A percentile compares a stretch with the other conserved stretches of the same genome.
Evolutionary conservation across 768 basidiomycete species (phyloP).

Genomic region (Auricularia auricula-judae): DNA sequence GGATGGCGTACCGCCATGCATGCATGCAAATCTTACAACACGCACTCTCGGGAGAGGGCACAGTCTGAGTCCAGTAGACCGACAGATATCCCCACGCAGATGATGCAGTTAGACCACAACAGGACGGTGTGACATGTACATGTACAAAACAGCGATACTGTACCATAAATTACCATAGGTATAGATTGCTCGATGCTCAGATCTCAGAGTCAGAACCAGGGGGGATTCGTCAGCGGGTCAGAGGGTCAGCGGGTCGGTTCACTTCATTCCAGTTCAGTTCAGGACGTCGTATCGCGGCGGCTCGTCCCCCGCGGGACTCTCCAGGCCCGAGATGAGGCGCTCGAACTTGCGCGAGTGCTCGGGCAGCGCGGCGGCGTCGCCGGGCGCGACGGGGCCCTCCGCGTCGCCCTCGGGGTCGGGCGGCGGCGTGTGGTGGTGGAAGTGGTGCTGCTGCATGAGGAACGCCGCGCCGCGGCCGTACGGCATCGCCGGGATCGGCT

Average conservation of each 20-base stretch:
- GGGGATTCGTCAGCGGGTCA: too few relatives aligned
- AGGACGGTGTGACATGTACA: too few relatives aligned
- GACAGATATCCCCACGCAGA: too few relatives aligned
- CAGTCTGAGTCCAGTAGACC: too few relatives aligned
- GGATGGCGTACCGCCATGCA: too few relatives aligned
- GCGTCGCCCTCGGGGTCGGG: not conserved
- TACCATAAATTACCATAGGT: not conserved
- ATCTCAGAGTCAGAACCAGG: not conserved
- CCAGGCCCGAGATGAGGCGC: conserved; percentile 70
- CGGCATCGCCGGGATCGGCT: too few relatives aligned
- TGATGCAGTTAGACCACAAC: too few relatives aligned
- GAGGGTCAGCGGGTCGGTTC: not conserved
- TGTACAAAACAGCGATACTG: too few relatives aligned
- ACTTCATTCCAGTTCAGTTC: not conserved
- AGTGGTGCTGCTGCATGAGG: not conserved
- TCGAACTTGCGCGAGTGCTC: conserved; percentile 49
- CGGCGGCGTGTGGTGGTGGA: not conserved
- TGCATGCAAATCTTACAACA: too few relatives aligned
- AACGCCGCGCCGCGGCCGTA: conserved; percentile 14
- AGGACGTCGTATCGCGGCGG: conserved; percentile 59
- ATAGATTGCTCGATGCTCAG: not conserved
- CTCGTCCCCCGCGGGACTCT: conserved; percentile 69
- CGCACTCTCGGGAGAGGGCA: too few relatives aligned
- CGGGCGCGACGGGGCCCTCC: not conserved
- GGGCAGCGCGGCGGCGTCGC: conserved; percentile 8